Evolutionary conservation across 768 basidiomycete genomes (phyloP).

Genomic region (Collybia mongolica): DNA sequence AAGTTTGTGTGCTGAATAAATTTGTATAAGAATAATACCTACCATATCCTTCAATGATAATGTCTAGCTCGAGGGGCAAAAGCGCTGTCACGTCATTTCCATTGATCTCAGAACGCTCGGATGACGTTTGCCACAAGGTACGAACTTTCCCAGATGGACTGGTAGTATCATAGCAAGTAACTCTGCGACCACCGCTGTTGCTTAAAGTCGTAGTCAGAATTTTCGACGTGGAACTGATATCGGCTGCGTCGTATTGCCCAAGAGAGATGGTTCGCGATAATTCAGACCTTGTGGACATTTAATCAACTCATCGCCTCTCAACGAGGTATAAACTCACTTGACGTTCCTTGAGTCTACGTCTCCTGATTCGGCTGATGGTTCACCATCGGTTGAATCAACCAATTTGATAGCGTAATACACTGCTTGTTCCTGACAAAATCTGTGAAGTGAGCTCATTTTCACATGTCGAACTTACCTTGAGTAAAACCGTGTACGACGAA

Average conservation of each 20-base stretch:
- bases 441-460: not conserved
- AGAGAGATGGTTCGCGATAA: constrained; percentile 16
- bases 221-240: constrained; percentile 19
- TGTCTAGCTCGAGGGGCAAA: constrained; percentile 56
- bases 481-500: constrained; percentile 35
- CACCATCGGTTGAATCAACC: constrained; percentile 35
- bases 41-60: constrained; percentile 68
- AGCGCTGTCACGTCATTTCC: constrained; percentile 32
- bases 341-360: constrained; percentile 5
- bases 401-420: constrained; percentile 33
- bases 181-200: constrained; percentile 11
- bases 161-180: constrained; percentile 4
- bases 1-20: constrained; percentile 7
- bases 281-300: constrained; percentile 6
- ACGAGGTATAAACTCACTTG: constrained; percentile 3
- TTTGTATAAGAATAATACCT: constrained; percentile 12
- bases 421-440: constrained; percentile 32
- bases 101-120: not conserved
- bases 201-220: constrained; percentile 15
- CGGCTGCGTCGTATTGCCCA: constrained; percentile 14
- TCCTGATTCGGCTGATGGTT: constrained; percentile 6
- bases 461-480: constrained; percentile 27
- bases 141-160: constrained; percentile 4
- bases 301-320: not conserved
- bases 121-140: constrained; percentile 25